These are phyloP conservation scores for Acanthamoeba royreba DNA, from an alignment of 208 protist genomes.

Conservation along the genomic window DNA sequence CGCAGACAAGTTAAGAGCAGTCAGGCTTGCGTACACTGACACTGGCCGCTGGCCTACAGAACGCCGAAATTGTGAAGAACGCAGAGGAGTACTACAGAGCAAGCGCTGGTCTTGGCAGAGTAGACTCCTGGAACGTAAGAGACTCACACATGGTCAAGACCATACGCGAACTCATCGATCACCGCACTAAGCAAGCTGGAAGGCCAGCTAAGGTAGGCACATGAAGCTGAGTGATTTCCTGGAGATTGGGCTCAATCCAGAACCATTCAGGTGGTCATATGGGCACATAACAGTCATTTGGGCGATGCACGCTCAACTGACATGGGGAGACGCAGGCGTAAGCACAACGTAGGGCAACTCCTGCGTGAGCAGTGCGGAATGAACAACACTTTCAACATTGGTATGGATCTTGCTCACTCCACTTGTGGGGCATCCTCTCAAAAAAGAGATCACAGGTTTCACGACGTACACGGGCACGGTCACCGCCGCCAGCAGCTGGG, in stretches of 20 bases:
- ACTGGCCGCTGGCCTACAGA: not conserved
- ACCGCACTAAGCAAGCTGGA: not conserved
- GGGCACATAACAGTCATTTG: constrained; percentile 55
- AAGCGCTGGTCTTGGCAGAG: not conserved
- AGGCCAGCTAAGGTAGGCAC: not conserved
- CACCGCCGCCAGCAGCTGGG: constrained; percentile 44
- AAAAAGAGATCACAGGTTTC: not conserved
- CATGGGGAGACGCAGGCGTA: not conserved
- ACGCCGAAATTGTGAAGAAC: not conserved
- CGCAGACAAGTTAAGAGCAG: not conserved
- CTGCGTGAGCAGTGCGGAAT: not conserved
- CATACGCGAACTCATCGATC: not conserved
- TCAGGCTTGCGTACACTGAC: not conserved
- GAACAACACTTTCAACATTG: not conserved
- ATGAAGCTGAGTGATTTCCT: not conserved
- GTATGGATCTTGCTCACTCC: not conserved
- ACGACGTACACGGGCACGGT: constrained; percentile 39
- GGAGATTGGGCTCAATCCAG: not conserved
- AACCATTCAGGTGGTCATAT: constrained; percentile 6
- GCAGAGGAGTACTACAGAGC: constrained; percentile 21
- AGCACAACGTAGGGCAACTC: not conserved
- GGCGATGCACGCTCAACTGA: constrained; percentile 20
- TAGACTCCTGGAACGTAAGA: not conserved
- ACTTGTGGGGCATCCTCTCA: not conserved
- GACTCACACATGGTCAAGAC: constrained; percentile 31